Conservation (phyloP, 768 basidiomycete species). For the Phanerochaete sordida region DNA sequence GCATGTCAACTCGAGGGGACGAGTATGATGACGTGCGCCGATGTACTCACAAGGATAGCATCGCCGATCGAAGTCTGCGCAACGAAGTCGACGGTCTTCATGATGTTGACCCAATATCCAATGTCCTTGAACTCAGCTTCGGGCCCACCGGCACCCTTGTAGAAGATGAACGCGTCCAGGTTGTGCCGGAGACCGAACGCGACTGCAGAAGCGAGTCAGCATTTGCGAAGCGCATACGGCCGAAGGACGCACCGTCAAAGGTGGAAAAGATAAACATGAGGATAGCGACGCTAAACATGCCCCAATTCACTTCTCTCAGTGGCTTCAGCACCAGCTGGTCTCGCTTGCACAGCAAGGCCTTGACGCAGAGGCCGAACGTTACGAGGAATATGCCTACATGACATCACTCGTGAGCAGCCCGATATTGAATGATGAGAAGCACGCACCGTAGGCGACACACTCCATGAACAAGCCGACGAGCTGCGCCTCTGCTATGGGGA, state of each 20-base stretch:
- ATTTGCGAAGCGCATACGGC: neutral
- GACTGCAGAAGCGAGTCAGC: slow-evolving; percentile 10
- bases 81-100: slow-evolving; percentile 39
- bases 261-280: slow-evolving; percentile 39
- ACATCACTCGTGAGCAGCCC: neutral
- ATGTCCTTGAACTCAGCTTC: slow-evolving; percentile 31
- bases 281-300: slow-evolving; percentile 34
- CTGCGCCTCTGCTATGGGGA: slow-evolving; percentile 11
- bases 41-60: slow-evolving; percentile 33
- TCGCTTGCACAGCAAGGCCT: slow-evolving; percentile 27
- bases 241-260: slow-evolving; percentile 26
- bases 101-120: slow-evolving; percentile 38
- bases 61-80: slow-evolving; percentile 42
- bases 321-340: slow-evolving; percentile 27
- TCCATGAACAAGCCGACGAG: slow-evolving; percentile 16
- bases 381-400: slow-evolving; percentile 12
- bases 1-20: neutral
- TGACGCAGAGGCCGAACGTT: slow-evolving; percentile 25
- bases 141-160: slow-evolving; percentile 25
- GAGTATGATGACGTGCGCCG: neutral
- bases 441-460: slow-evolving; percentile 15
- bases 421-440: neutral
- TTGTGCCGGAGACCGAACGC: slow-evolving; percentile 39
- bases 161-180: slow-evolving; percentile 38
- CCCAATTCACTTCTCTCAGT: slow-evolving; percentile 24